Evolutionary conservation across 2,329 filamentous ascomycete genomes (phyloP).

Genomic region (Berkeleyomyces rouxiae): DNA sequence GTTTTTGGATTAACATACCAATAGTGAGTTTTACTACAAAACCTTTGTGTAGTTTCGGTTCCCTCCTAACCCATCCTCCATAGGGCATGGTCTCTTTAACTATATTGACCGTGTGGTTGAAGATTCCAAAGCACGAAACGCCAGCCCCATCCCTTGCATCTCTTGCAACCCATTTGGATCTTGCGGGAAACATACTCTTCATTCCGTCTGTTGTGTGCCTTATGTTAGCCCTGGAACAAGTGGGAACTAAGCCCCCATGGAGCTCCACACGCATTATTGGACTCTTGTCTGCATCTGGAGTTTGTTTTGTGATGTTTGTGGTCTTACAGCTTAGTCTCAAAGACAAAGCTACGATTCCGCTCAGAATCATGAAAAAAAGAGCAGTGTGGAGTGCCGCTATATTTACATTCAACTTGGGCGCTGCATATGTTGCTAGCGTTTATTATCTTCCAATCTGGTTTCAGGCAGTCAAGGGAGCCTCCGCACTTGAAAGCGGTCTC

Average conservation of each 20-base stretch:
- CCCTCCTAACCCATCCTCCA: neutral
- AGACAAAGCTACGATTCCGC: conserved; percentile 28
- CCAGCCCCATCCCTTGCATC: conserved; percentile 15
- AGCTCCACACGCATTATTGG: conserved; percentile 14
- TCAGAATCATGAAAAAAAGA: conserved; percentile 25
- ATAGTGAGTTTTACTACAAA: conserved; percentile 15
- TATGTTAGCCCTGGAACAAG: conserved; percentile 27
- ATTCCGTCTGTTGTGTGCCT: conserved; percentile 21
- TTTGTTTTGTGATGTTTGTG: conserved; percentile 23
- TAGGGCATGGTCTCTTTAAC: conserved; percentile 10
- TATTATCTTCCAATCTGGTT: conserved; percentile 25
- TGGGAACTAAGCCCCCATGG: conserved; percentile 19
- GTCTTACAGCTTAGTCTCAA: conserved; percentile 24
- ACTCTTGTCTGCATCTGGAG: conserved; percentile 20
- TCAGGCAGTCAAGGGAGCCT: conserved; percentile 23
- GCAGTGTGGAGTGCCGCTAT: conserved; percentile 23
- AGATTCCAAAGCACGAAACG: conserved; percentile 12
- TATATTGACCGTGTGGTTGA: conserved; percentile 2
- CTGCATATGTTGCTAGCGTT: conserved; percentile 18
- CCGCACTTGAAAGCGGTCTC: conserved; percentile 22
- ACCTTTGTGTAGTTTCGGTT: neutral
- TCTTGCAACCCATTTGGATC: conserved; percentile 19
- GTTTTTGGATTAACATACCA: conserved; percentile 21
- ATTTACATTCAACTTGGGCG: conserved; percentile 25
- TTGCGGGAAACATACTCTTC: conserved; percentile 15